Base-by-base conservation (phyloP, 2,329 filamentous ascomycete genomes). In the Magnaporthales sp. region DNA sequence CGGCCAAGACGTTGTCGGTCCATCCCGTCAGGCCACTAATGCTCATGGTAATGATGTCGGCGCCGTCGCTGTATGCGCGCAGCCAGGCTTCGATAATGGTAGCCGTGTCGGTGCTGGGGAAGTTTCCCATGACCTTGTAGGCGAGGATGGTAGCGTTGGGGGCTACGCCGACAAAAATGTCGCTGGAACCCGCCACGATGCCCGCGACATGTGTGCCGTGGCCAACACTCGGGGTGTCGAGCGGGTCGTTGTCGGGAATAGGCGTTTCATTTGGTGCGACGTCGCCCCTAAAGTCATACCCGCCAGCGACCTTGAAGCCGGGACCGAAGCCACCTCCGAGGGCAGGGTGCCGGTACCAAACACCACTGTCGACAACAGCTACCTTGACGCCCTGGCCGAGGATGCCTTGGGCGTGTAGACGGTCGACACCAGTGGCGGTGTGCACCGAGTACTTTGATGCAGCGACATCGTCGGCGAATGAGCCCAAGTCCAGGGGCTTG, bases 21-120 rank as follows among this genome's bases (percentile, higher is more conserved):
- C 72, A 75, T n/a, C 74, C 74, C 1, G 51, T 27, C 11, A 30
- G 26, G 13, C 22, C 5, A n/a, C 63, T 19, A 32, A 64, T 54
- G 26, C 63, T 64, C 11, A 46, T 54, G 26, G 77, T 79, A 66
- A 82, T 81, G 38, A 83, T 71, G 67, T 82, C 80, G 19, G 69
- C 75, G 1, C 74, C 76, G 27, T 77, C 74, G 5, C 73, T 70
- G 63, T 75, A 77, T 2, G 77, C 78, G 54, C 66, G 68, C 8
- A 79, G 71, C 66, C 77, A 79, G 1, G 73, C 74, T 4, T 75
- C 75, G 9, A 79, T 77, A 13, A 78, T 58, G 15, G 70, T 72
- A 46, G 71, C 74, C 15, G 74, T 70, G 63, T 72, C 68, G 3
- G 72, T 73, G 27, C 51, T 58, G n/a, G 27, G 30, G 0, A 2